These are phyloP conservation scores for Diphasiastrum complanatum DNA, from an alignment of 83 land plant genomes.

Conservation along the genomic window DNA sequence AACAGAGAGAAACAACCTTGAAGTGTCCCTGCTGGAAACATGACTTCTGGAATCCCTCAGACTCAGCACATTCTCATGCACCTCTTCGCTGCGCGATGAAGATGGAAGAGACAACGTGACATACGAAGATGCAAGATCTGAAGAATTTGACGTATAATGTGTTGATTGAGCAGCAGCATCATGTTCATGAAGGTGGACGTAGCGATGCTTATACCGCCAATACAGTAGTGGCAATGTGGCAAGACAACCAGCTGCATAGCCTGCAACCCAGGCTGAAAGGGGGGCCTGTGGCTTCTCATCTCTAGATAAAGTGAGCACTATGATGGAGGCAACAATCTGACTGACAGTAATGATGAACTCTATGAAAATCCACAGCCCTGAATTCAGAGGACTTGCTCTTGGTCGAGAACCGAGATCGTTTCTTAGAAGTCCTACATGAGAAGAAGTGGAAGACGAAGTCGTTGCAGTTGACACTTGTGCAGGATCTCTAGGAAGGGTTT, in stretches of 20 bases:
- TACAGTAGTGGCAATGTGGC: slow-evolving; percentile 62
- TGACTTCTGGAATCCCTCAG: too few species aligned
- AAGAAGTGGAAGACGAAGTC: slow-evolving; percentile 5
- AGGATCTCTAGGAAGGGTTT: background rate
- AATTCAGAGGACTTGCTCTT: slow-evolving; percentile 54
- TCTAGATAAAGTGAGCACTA: slow-evolving; percentile 42
- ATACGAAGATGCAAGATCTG: too few species aligned
- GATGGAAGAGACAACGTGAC: too few species aligned
- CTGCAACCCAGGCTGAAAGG: slow-evolving; percentile 59
- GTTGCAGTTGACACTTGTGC: background rate
- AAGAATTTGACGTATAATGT: too few species aligned
- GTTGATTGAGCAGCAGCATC: too few species aligned
- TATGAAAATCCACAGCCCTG: slow-evolving; percentile 56
- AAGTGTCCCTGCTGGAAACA: too few species aligned
- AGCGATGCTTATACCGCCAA: slow-evolving; percentile 43
- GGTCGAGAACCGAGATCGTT: slow-evolving; percentile 3
- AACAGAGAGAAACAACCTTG: too few species aligned
- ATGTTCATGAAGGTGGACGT: background rate
- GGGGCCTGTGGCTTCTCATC: slow-evolving; percentile 69
- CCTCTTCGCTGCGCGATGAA: too few species aligned
- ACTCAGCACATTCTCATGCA: too few species aligned
- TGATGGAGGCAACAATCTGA: slow-evolving; percentile 47
- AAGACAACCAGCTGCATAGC: slow-evolving; percentile 58
- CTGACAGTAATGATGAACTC: slow-evolving; percentile 50
- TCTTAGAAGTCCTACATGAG: background rate